These are phyloP conservation scores for Vitis riparia DNA, from an alignment of 164 flowering plant species.

Conservation along the genomic window DNA sequence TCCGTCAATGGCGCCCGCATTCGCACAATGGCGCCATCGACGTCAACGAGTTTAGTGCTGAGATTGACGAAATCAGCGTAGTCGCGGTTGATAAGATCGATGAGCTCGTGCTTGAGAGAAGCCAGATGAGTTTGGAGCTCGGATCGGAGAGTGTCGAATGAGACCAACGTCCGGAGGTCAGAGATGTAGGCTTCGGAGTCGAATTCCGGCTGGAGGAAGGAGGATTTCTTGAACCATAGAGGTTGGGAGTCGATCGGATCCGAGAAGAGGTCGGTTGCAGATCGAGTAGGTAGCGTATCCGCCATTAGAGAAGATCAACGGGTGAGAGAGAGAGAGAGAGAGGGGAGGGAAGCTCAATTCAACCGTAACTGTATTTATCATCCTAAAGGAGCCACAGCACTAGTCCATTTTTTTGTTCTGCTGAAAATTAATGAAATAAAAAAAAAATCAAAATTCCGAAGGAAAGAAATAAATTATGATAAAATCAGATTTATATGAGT, in stretches of 20 bases:
- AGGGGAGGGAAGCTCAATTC: too few species aligned
- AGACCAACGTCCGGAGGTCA: slow-evolving; percentile 94
- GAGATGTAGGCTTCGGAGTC: slow-evolving; percentile 82
- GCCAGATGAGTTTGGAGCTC: slow-evolving; percentile 80
- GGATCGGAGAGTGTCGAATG: slow-evolving; percentile 86
- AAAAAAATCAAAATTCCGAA: too few species aligned
- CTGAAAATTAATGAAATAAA: too few species aligned
- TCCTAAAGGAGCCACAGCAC: too few species aligned
- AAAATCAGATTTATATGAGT: too few species aligned
- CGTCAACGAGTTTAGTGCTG: slow-evolving; percentile 92
- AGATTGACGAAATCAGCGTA: slow-evolving; percentile 89
- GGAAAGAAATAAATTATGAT: too few species aligned
- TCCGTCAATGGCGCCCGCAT: slow-evolving; percentile 93
- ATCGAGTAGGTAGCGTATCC: slow-evolving; percentile 34
- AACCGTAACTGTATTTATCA: too few species aligned
- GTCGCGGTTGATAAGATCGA: slow-evolving; percentile 92
- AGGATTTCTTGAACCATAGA: slow-evolving; percentile 73
- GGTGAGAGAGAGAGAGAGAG: too few species aligned
- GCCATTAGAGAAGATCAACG: slow-evolving; percentile 18
- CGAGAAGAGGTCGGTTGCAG: slow-evolving; percentile 75
- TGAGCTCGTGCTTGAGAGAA: slow-evolving; percentile 78
- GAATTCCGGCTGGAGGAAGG: slow-evolving; percentile 65
- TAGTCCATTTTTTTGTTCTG: too few species aligned
- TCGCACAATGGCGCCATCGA: slow-evolving; percentile 71
- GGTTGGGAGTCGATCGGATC: slow-evolving; percentile 81